phyloP scores from a whole-genome alignment of 1,284 basidiomycete genomes.

The Cerioporus squamosus region DNA sequence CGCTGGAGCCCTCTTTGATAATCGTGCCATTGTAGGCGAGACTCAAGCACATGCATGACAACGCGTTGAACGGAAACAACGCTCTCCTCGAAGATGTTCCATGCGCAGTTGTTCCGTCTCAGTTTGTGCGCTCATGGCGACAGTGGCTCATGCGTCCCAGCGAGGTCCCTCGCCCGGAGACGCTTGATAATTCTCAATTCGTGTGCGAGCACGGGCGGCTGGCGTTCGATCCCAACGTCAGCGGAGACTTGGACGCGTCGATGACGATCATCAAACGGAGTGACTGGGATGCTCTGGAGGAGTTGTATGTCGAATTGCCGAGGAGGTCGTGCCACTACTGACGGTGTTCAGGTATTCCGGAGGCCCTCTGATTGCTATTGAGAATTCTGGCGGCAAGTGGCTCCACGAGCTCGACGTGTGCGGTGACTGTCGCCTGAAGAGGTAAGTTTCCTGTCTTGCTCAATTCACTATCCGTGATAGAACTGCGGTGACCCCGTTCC shows the following conservation, averaged over 20 bases:
- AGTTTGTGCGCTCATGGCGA: constrained; percentile 69
- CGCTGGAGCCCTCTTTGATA: constrained; percentile 14
- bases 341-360: constrained; percentile 54
- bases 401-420: constrained; percentile 60
- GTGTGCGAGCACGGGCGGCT: constrained; percentile 71
- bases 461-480: not conserved
- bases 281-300: constrained; percentile 66
- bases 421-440: constrained; percentile 59
- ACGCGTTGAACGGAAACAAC: constrained; percentile 50
- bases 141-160: constrained; percentile 68
- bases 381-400: constrained; percentile 44
- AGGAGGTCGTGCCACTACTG: not conserved
- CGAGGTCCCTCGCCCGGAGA: constrained; percentile 58
- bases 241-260: constrained; percentile 56
- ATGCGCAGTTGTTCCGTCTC: constrained; percentile 61
- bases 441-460: constrained; percentile 43
- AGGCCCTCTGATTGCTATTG: constrained; percentile 59
- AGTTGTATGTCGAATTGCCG: constrained; percentile 49
- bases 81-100: constrained; percentile 48
- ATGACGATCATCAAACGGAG: constrained; percentile 58
- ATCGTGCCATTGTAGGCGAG: constrained; percentile 46
- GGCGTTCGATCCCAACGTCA: constrained; percentile 65
- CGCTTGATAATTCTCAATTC: constrained; percentile 62
- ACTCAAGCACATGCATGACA: constrained; percentile 64
- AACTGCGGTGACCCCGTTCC: constrained; percentile 2